These are phyloP conservation scores for Hanseniaspora occidentalis DNA, from an alignment of 805 yeast species.

Conservation along the genomic window DNA sequence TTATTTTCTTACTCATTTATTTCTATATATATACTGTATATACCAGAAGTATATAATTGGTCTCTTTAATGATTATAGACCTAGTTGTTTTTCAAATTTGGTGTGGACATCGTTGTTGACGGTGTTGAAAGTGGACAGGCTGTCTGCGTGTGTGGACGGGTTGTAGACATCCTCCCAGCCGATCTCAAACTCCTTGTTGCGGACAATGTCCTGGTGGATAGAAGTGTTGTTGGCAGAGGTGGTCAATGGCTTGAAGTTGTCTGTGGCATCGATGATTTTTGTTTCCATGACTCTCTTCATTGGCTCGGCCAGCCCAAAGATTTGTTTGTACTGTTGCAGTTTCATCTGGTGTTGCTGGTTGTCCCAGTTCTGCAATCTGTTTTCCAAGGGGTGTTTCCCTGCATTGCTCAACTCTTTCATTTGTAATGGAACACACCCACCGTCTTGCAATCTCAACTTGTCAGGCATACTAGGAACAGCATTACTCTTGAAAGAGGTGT, in stretches of 20 bases:
- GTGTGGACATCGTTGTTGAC: constrained; percentile 46
- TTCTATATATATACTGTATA: no score
- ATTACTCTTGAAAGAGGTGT: constrained; percentile 39
- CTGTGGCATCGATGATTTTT: constrained; percentile 54
- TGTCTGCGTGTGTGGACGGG: constrained; percentile 27
- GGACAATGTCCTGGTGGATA: constrained; percentile 64
- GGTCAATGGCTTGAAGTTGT: constrained; percentile 41
- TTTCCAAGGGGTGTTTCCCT: constrained; percentile 77
- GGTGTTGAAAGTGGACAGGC: constrained; percentile 25
- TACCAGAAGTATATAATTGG: no score
- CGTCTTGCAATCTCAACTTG: constrained; percentile 50
- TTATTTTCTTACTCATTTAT: no score
- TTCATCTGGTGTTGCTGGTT: constrained; percentile 54
- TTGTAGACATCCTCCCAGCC: constrained; percentile 93
- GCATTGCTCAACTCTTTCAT: constrained; percentile 39
- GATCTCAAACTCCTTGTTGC: constrained; percentile 61
- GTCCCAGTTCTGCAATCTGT: constrained; percentile 71
- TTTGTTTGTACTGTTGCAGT: constrained; percentile 66
- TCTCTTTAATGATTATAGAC: constrained; percentile 27
- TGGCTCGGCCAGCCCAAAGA: constrained; percentile 91
- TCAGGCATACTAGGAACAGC: constrained; percentile 65
- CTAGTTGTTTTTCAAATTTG: constrained; percentile 57
- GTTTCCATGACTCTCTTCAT: constrained; percentile 85
- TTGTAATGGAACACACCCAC: constrained; percentile 39
- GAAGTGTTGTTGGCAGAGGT: constrained; percentile 22